Base-by-base conservation (phyloP, 2,329 filamentous ascomycete species). In the Phaeoacremonium minimum region DNA sequence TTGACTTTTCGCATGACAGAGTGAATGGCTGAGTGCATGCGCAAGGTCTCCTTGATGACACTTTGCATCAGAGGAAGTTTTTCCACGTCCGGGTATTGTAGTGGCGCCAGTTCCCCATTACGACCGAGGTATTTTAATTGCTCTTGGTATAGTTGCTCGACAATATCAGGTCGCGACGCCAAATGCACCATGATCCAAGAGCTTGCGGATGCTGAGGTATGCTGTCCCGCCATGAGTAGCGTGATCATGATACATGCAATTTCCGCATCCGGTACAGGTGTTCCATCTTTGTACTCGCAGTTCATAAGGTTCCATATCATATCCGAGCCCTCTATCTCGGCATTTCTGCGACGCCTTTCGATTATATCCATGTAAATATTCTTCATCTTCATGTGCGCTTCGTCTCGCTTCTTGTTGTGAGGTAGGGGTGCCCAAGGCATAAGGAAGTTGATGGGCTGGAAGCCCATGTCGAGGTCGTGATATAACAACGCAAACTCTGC, bases 211-310 rank as follows among this genome's bases (percentile, higher is more conserved):
- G 87, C 87, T 3, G 87, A 91, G 3, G 85, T 91, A 67, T 95
- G 88, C 58, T 95, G 88, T 38, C 88, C 88, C 41, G 87, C 88
- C 87, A 95, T 94, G 44, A 95, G 78, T 15, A 95, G 75, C 6
- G 87, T 87, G 61, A 95, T 95, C 86, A 95, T 91, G 77, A 95
- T 91, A 64, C 93, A 85, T 15, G 88, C 87, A 40, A 94, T 77
- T 61, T 95, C 87, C 52, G 84, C 74, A 55, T 95, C 88, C 13
- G 88, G 84, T n/a, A 94, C 73, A 6, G 71, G 71, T 28, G 69
- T 80, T 48, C 87, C 88, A 49, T 91, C 78, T 69, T 94, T 95
- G 75, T 95, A 95, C 16, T 69, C 74, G 50, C 82, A 87, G 49
- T 79, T 80, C 87, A 94, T 93, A 46, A 95, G 67, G 54, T 93